These are phyloP conservation scores for Chaetomium sp. DNA, from an alignment of 2,329 filamentous ascomycete species.

Conservation along the genomic window DNA sequence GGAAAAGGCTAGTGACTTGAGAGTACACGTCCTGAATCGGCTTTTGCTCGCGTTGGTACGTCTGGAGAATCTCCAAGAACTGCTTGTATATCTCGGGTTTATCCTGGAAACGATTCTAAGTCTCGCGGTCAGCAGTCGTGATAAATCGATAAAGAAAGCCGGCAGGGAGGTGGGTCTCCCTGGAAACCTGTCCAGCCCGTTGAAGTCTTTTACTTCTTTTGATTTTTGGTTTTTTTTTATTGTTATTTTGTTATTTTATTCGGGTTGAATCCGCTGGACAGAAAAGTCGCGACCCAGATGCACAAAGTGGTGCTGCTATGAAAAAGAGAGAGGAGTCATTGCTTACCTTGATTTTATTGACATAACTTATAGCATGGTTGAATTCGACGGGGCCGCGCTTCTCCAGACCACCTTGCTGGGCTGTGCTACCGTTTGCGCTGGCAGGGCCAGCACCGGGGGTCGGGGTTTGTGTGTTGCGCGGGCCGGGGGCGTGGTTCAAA, in stretches of 20 bases:
- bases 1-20: constrained; percentile 91
- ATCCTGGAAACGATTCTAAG: constrained; percentile 87
- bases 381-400: constrained; percentile 95
- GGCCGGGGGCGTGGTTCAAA: constrained; percentile 38
- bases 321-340: background rate
- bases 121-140: constrained; percentile 18
- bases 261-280: too few species aligned
- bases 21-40: constrained; percentile 98
- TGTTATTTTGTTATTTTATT: too few species aligned
- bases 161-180: constrained; percentile 13
- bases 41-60: constrained; percentile 95
- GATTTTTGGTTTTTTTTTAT: too few species aligned
- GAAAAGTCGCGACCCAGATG: background rate
- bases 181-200: constrained; percentile 11
- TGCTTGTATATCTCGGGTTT: constrained; percentile 99
- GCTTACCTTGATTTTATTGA: constrained; percentile 97
- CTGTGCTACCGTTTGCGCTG: constrained; percentile 54
- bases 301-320: background rate
- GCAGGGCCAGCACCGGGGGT: constrained; percentile 49
- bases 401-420: constrained; percentile 60
- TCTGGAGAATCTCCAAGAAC: constrained; percentile 95
- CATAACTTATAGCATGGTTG: constrained; percentile 98
- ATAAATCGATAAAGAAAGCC: constrained; percentile 5
- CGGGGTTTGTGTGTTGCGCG: constrained; percentile 52
- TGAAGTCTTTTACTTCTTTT: too few species aligned